Evolutionary conservation across 257 asterid species (phyloP), one percentile per base, ranked within the genome.

Genomic region (Thymus quinquecostatus): DNA sequence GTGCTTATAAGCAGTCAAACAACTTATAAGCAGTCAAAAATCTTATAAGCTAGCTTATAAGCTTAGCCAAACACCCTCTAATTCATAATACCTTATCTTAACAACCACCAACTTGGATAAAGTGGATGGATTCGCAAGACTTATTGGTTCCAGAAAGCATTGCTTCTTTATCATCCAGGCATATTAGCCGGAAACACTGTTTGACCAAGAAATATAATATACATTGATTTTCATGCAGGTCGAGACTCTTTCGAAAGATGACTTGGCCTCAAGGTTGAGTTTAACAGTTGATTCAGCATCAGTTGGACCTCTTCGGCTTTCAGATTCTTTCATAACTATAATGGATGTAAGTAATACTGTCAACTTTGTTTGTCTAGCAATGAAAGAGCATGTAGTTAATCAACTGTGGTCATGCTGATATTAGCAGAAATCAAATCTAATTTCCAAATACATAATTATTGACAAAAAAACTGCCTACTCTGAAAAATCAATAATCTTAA

Each of bases 181-280:
- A 27, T 40, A 69, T 13, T 68, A 59, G 10, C 69, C 27, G 51
- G 53, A 69, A 48, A 29, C 75, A 54, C 55, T 79, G 44, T 10
- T 70, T 36, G 70, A 60, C 61, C 63, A 58, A 68, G 70, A 13
- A 60, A 71, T 59, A 60, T 72, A 57, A 71, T 59, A 60, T 72
- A 57, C 50, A 14, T 57, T 12, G 30, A 72, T 75, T 72, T 29
- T 69, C 51, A 43, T 78, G 83, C 90, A 95, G 99, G 96, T 92
- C 60, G 99, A 95, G 78, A 83, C 88, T 34, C 92, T 95, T 62
- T 82, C 92, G 6, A 89, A 80, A 82, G 99, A 95, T 60, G 97
- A 95, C 84, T 79, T 95, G 85, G 97, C 96, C 13, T 88, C 99
- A 72, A 87, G 99, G 72, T 79, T 95, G 83, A 92, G 96, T 68